Conservation (phyloP, 169 alveolate species). For the Besnoitia besnoiti region DNA sequence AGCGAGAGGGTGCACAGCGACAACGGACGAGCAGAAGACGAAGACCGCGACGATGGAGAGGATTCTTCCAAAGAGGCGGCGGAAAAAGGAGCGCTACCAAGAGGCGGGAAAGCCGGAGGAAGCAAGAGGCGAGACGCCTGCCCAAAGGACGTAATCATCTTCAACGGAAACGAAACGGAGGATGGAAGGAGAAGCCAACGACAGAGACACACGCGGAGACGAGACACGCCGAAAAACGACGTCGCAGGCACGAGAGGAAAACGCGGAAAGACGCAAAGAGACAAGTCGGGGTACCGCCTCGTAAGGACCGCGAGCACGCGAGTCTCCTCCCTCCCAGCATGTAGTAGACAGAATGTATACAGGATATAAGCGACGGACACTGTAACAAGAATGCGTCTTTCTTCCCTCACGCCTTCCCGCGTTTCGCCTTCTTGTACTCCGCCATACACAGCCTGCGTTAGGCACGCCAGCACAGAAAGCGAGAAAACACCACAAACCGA, state of each 20-base stretch:
- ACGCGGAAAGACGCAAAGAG: background rate
- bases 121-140: background rate
- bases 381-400: background rate
- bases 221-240: background rate
- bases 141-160: constrained; percentile 24
- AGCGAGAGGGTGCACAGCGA: background rate
- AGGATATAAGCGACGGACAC: background rate
- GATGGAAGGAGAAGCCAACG: background rate
- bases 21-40: background rate
- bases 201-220: background rate
- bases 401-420: background rate
- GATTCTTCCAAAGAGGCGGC: background rate
- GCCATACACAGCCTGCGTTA: constrained; percentile 12
- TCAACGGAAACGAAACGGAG: background rate
- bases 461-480: background rate
- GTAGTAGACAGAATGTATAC: too few relatives aligned
- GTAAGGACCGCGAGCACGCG: too few relatives aligned
- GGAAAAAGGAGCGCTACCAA: background rate
- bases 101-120: constrained; percentile 15
- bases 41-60: background rate
- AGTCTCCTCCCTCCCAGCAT: too few relatives aligned
- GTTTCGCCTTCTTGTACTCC: constrained; percentile 32
- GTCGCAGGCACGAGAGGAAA: background rate
- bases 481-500: too few relatives aligned
- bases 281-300: background rate